These are phyloP conservation scores for Phaeosphaeria sp. DNA, from an alignment of 2,329 filamentous ascomycete species.

Conservation along the genomic window DNA sequence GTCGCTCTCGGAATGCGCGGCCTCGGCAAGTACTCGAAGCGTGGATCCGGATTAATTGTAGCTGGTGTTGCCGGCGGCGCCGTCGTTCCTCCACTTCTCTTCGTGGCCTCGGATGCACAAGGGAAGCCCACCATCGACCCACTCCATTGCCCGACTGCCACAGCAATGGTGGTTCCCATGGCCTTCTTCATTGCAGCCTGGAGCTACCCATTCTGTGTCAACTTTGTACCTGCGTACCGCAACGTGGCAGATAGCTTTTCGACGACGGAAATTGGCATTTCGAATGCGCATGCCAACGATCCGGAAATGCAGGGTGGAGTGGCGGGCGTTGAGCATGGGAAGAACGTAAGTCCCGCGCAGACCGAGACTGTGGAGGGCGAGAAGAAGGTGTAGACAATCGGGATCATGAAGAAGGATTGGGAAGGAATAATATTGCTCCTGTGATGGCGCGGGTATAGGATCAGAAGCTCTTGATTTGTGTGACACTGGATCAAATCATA, in stretches of 20 bases:
- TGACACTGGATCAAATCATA: no score
- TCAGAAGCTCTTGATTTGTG: no score
- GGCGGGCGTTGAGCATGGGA: slow-evolving; percentile 2
- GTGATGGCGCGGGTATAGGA: no score
- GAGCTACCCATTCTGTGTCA: slow-evolving; percentile 58
- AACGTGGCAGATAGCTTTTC: slow-evolving; percentile 66
- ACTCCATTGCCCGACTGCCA: slow-evolving; percentile 56
- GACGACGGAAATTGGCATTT: slow-evolving; percentile 55
- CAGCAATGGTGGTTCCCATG: slow-evolving; percentile 72
- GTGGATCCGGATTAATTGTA: slow-evolving; percentile 76
- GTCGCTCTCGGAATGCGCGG: slow-evolving; percentile 80
- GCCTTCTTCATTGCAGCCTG: slow-evolving; percentile 57
- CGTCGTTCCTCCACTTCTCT: slow-evolving; percentile 73
- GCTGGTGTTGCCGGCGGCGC: slow-evolving; percentile 76
- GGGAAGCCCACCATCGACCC: slow-evolving; percentile 42
- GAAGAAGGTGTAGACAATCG: slow-evolving; percentile 14
- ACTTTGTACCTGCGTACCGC: slow-evolving; percentile 71
- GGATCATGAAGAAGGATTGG: no score
- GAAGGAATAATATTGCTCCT: no score
- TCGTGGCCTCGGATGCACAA: slow-evolving; percentile 69
- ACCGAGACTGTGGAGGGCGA: slow-evolving; percentile 18
- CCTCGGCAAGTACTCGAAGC: slow-evolving; percentile 77
- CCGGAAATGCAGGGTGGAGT: slow-evolving; percentile 30
- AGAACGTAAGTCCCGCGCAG: slow-evolving; percentile 19
- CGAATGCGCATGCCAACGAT: slow-evolving; percentile 38